Conservation (phyloP, 2,329 filamentous ascomycete species). For the Didymella exigua region DNA sequence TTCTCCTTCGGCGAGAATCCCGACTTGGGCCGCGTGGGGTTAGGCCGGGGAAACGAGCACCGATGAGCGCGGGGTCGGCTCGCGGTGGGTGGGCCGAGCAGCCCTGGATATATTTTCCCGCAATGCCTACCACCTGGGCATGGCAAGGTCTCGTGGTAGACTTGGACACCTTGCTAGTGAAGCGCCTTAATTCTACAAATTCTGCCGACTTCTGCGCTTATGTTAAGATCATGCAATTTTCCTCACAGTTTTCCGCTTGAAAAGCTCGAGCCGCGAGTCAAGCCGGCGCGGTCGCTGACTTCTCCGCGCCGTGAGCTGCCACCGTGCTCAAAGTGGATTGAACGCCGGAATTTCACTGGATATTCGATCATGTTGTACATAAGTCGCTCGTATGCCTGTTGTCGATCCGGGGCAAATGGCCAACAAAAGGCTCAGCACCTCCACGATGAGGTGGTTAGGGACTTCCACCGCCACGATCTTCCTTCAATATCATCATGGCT, state of each 20-base stretch:
- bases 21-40: slow-evolving; percentile 9
- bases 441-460: background rate
- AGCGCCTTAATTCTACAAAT: too few relatives aligned
- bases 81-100: slow-evolving; percentile 11
- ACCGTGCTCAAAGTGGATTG: slow-evolving; percentile 6
- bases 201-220: background rate
- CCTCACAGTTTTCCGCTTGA: slow-evolving; percentile 10
- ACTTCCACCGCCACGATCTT: background rate
- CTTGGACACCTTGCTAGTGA: background rate
- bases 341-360: slow-evolving; percentile 8
- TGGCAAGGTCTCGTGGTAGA: background rate
- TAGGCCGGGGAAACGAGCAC: slow-evolving; percentile 3
- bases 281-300: background rate
- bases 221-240: background rate
- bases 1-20: slow-evolving; percentile 13
- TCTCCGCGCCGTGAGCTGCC: slow-evolving; percentile 6
- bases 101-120: slow-evolving; percentile 4
- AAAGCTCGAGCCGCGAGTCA: background rate
- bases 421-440: slow-evolving; percentile 4
- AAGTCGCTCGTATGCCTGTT: slow-evolving; percentile 8
- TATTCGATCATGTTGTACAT: background rate
- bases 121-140: too few relatives aligned
- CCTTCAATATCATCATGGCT: slow-evolving; percentile 14
- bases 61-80: slow-evolving; percentile 14
- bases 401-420: slow-evolving; percentile 6